These are phyloP conservation scores for Hypoxylon trugodes DNA, from an alignment of 495 filamentous ascomycete species.

Conservation along the genomic window DNA sequence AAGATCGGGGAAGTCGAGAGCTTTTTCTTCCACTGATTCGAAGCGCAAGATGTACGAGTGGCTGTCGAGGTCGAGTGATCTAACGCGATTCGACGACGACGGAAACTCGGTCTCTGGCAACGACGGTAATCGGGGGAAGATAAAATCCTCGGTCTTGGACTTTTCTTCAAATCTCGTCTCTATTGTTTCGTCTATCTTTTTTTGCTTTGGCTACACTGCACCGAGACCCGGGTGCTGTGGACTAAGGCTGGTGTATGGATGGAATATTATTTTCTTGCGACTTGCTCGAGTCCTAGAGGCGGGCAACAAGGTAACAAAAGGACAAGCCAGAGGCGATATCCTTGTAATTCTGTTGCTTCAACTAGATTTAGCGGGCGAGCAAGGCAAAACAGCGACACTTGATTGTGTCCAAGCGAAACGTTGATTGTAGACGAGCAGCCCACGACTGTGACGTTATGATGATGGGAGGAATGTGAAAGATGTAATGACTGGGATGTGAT, in stretches of 20 bases:
- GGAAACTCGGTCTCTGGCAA: conserved; percentile 40
- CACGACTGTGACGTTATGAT: conserved; percentile 11
- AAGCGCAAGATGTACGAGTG: conserved; percentile 42
- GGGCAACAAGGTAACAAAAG: conserved; percentile 39
- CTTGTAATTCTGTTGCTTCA: conserved; percentile 32
- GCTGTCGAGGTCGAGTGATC: conserved; percentile 43
- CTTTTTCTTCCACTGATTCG: conserved; percentile 34
- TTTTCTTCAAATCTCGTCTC: conserved; percentile 37
- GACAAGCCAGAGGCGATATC: conserved; percentile 14
- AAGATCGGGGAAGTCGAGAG: conserved; percentile 20
- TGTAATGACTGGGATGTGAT: conserved; percentile 20
- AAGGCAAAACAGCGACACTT: conserved; percentile 15
- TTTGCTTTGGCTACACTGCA: conserved; percentile 42
- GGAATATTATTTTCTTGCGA: conserved; percentile 10
- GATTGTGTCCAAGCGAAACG: conserved; percentile 20
- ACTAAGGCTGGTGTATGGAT: conserved; percentile 20
- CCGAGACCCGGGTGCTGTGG: conserved; percentile 40
- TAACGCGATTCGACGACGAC: conserved; percentile 36
- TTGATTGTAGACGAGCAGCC: not conserved
- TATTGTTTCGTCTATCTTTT: conserved; percentile 45
- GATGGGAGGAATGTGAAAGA: conserved; percentile 36
- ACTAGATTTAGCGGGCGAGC: conserved; percentile 29
- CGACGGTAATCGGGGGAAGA: conserved; percentile 38
- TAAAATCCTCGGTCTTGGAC: conserved; percentile 18
- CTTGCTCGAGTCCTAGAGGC: conserved; percentile 40